A percentile compares a stretch with the other conserved stretches of the same genome.
These are phyloP conservation scores for Xylaria sp. DNA, from an alignment of 2,329 filamentous ascomycete genomes.

Conservation along the genomic window DNA sequence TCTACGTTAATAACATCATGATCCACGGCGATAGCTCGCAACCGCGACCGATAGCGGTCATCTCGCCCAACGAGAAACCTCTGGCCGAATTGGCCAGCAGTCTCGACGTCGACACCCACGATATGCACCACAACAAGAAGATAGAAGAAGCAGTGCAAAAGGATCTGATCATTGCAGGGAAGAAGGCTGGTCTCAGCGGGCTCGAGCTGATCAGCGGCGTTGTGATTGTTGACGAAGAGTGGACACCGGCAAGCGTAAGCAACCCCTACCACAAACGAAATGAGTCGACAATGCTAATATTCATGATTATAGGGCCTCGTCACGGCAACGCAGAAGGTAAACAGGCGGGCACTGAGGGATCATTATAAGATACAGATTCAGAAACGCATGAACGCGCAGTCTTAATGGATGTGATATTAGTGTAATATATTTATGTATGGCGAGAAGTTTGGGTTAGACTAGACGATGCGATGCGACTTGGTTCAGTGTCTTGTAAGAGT, in stretches of 20 bases:
- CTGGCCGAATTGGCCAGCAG: constrained; percentile 68
- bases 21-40: constrained; percentile 81
- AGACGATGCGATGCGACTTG: constrained; percentile 3
- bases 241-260: constrained; percentile 85
- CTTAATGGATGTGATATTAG: constrained; percentile 15
- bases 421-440: constrained; percentile 16
- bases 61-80: constrained; percentile 73
- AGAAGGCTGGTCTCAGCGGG: constrained; percentile 71
- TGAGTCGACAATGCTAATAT: constrained; percentile 12
- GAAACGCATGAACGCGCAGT: constrained; percentile 50
- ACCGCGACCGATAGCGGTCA: constrained; percentile 82
- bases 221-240: constrained; percentile 84
- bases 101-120: constrained; percentile 71
- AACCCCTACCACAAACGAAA: not conserved
- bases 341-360: constrained; percentile 62
- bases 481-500: constrained; percentile 11
- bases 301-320: constrained; percentile 60
- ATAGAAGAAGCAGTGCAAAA: constrained; percentile 69
- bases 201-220: constrained; percentile 82
- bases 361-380: constrained; percentile 63
- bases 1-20: constrained; percentile 87
- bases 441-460: constrained; percentile 5
- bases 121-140: constrained; percentile 74
- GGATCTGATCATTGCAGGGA: constrained; percentile 73
- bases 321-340: constrained; percentile 71